Evolutionary conservation across 208 protist species (phyloP).

Genomic region (Leishmania martiniquensis): DNA sequence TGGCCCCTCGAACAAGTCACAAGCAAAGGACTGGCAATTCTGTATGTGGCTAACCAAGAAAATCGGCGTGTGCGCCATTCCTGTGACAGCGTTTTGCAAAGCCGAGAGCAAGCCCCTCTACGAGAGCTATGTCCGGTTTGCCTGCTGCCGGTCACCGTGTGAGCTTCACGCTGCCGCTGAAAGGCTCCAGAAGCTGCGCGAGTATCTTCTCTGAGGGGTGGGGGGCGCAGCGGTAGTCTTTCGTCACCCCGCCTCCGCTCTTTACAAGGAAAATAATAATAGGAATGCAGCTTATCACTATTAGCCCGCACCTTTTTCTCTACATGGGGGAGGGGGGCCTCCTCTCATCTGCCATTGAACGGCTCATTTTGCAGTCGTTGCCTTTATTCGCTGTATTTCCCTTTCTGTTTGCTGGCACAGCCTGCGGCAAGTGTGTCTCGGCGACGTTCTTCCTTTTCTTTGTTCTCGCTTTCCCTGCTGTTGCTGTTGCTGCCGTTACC

Average conservation of each 20-base stretch:
- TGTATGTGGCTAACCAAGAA: slow-evolving; percentile 88
- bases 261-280: neutral
- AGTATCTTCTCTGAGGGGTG: slow-evolving; percentile 36
- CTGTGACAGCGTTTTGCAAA: slow-evolving; percentile 79
- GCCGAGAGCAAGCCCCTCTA: slow-evolving; percentile 48
- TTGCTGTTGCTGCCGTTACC: neutral
- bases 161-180: slow-evolving; percentile 48
- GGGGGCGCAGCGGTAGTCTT: neutral
- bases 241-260: neutral
- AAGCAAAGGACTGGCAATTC: slow-evolving; percentile 86
- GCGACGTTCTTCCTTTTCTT: slow-evolving; percentile 5
- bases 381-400: too few relatives aligned
- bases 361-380: neutral
- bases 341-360: neutral
- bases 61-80: slow-evolving; percentile 89
- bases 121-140: slow-evolving; percentile 84
- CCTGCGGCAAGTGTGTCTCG: neutral
- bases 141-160: slow-evolving; percentile 87
- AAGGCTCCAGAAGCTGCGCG: slow-evolving; percentile 56
- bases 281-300: neutral
- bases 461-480: neutral
- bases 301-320: neutral
- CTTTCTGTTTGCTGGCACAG: neutral
- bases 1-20: slow-evolving; percentile 44
- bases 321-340: neutral